These are phyloP conservation scores for Phytophthora nicotianae DNA, from an alignment of 352 stramenopile species.

Conservation along the genomic window DNA sequence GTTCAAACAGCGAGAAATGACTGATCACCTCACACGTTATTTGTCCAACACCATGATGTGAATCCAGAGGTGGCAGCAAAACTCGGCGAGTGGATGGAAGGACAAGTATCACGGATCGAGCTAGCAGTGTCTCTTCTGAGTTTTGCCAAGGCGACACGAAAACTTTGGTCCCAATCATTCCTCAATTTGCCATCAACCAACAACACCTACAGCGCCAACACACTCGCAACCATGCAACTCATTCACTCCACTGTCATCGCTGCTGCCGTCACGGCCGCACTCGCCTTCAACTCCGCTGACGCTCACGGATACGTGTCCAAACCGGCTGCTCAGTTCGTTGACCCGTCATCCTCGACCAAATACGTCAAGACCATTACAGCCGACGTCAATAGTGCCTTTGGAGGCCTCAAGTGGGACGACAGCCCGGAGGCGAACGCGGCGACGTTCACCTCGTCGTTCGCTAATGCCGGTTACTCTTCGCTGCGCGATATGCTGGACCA, in stretches of 20 bases:
- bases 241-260: conserved; percentile 3
- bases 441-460: conserved; percentile 41
- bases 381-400: conserved; percentile 38
- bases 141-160: conserved; percentile 1
- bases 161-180: conserved; percentile 17
- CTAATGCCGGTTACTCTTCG: conserved; percentile 45
- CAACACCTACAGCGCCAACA: background rate
- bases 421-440: conserved; percentile 32
- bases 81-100: conserved; percentile 6
- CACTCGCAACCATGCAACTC: conserved; percentile 17
- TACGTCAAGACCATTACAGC: conserved; percentile 49
- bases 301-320: conserved; percentile 64
- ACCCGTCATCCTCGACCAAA: conserved; percentile 33
- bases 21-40: conserved; percentile 1
- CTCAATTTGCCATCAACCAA: conserved; percentile 25
- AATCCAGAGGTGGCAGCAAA: conserved; percentile 13
- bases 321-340: conserved; percentile 44
- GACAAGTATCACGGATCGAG: background rate
- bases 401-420: conserved; percentile 36
- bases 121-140: conserved; percentile 9
- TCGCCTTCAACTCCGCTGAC: conserved; percentile 22
- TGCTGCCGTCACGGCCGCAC: conserved; percentile 6
- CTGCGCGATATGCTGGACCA: conserved; percentile 50
- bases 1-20: conserved; percentile 20
- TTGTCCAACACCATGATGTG: conserved; percentile 16